Evolutionary conservation across 257 asterid genomes (phyloP).

Genomic region (Linderniella brevidens): DNA sequence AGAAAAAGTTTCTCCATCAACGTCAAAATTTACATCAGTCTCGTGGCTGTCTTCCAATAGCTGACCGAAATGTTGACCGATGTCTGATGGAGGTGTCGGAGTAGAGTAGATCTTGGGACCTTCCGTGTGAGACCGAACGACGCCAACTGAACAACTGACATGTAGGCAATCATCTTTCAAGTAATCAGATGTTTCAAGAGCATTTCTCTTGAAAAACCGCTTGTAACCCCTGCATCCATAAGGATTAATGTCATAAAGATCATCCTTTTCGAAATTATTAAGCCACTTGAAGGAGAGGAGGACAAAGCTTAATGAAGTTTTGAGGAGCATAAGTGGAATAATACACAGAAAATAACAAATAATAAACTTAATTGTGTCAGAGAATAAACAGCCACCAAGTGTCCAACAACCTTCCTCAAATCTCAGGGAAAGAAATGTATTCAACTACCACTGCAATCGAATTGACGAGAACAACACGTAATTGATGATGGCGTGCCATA

Average conservation of each 20-base stretch:
- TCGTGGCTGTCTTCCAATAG: slow-evolving; percentile 66
- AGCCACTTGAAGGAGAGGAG: no score
- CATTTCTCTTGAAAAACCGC: neutral
- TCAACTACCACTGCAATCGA: no score
- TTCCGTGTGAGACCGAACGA: slow-evolving; percentile 68
- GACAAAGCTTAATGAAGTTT: no score
- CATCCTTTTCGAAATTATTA: no score
- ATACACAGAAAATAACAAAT: no score
- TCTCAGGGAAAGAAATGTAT: no score
- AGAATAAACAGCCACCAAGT: no score
- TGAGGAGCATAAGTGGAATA: no score
- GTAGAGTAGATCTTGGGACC: slow-evolving; percentile 70
- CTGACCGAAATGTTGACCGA: slow-evolving; percentile 77
- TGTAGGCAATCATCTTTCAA: slow-evolving; percentile 79
- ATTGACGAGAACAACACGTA: no score
- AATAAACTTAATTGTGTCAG: no score
- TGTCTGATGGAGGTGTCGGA: slow-evolving; percentile 61
- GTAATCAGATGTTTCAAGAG: slow-evolving; percentile 67
- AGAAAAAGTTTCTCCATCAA: slow-evolving; percentile 53
- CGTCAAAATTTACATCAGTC: slow-evolving; percentile 55
- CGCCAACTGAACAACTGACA: slow-evolving; percentile 87
- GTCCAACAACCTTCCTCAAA: no score
- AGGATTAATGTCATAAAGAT: neutral
- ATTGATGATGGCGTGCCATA: no score
- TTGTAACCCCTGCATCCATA: neutral